A percentile compares a stretch with the other conserved stretches of the same genome.
Conservation (phyloP, 2,329 filamentous ascomycete species). For the Dactylella cylindrospora region DNA sequence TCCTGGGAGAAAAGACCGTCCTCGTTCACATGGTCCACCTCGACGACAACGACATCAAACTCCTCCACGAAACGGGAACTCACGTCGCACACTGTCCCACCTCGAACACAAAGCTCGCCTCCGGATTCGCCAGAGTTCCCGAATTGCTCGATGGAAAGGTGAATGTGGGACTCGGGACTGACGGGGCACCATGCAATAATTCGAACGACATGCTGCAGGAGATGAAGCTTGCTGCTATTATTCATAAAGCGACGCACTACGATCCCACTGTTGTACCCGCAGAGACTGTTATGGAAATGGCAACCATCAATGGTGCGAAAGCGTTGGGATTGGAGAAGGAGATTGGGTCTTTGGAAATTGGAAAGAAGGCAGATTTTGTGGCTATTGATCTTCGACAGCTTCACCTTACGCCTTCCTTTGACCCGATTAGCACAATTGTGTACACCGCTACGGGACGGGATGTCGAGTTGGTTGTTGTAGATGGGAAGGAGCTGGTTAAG, state of each 20-base stretch:
- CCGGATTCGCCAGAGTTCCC: constrained; percentile 57
- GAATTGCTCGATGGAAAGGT: constrained; percentile 54
- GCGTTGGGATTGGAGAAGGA: constrained; percentile 52
- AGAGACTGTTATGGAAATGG: constrained; percentile 57
- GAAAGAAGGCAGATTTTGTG: constrained; percentile 56
- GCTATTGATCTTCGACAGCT: constrained; percentile 50
- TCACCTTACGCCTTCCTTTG: constrained; percentile 48
- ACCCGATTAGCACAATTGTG: constrained; percentile 54
- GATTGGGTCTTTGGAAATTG: constrained; percentile 54
- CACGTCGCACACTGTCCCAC: constrained; percentile 59
- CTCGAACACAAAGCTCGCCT: constrained; percentile 59
- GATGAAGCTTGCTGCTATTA: constrained; percentile 58
- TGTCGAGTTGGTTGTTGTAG: constrained; percentile 55
- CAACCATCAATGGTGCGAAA: constrained; percentile 58
- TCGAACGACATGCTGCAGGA: constrained; percentile 53
- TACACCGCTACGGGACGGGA: constrained; percentile 55
- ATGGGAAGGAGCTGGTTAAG: constrained; percentile 53
- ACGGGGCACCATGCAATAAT: constrained; percentile 58
- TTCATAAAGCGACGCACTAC: constrained; percentile 51
- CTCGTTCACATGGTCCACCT: constrained; percentile 60
- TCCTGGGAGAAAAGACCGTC: constrained; percentile 55
- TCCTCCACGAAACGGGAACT: constrained; percentile 53
- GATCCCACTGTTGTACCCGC: constrained; percentile 55
- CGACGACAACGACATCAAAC: constrained; percentile 54
- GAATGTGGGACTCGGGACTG: constrained; percentile 58